Evolutionary conservation across 139 green algal genomes (phyloP).

Genomic region (Spirogloea muscicola): DNA sequence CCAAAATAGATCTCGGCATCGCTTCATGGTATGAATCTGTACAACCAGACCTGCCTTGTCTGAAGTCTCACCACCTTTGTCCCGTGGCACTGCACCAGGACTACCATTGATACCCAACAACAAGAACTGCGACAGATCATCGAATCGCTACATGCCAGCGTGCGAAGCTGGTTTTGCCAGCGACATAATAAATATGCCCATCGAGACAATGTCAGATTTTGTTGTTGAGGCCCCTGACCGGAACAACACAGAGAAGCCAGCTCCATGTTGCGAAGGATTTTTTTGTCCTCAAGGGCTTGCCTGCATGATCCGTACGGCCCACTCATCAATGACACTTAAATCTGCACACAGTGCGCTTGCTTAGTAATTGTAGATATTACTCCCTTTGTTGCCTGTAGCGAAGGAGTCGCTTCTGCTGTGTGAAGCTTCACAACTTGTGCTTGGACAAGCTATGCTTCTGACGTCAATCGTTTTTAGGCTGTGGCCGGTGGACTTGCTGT

Average conservation of each 20-base stretch:
- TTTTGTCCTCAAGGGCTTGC: slow-evolving; percentile 36
- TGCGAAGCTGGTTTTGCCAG: slow-evolving; percentile 12
- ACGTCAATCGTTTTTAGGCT: too few species aligned
- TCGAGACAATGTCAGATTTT: neutral
- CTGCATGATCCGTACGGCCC: slow-evolving; percentile 45
- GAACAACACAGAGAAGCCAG: neutral
- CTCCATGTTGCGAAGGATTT: slow-evolving; percentile 33
- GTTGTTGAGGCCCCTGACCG: neutral
- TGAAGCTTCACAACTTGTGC: too few species aligned
- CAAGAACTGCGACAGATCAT: slow-evolving; percentile 5
- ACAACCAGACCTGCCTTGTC: neutral
- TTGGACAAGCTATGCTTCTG: too few species aligned
- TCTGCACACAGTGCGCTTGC: too few species aligned
- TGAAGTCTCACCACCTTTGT: neutral
- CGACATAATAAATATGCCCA: neutral
- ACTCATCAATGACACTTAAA: too few species aligned
- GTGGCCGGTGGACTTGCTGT: too few species aligned
- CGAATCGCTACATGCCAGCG: neutral
- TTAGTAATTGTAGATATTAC: too few species aligned
- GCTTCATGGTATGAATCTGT: neutral
- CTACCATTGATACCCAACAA: slow-evolving; percentile 4
- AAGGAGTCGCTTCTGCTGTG: too few species aligned
- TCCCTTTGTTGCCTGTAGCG: too few species aligned
- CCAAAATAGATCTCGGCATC: neutral
- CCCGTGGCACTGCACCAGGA: neutral